phyloP scores from a whole-genome alignment of 2,329 filamentous ascomycete species.

The Epichloe uncinata region DNA sequence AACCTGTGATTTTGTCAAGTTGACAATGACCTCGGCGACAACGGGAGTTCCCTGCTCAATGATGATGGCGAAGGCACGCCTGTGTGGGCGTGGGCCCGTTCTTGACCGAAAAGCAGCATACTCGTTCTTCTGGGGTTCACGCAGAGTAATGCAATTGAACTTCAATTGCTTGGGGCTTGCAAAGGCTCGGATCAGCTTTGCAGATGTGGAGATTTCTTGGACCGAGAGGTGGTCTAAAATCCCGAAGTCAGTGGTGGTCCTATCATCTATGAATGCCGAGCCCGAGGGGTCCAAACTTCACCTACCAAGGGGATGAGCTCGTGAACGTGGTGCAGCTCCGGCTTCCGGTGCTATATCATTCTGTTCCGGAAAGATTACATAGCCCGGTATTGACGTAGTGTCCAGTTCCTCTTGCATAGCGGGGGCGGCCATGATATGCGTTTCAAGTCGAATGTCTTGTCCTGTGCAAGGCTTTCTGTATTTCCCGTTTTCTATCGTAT shows the following conservation, averaged over 20 bases:
- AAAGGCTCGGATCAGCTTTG: conserved; percentile 32
- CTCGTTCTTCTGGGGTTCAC: conserved; percentile 50
- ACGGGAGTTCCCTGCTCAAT: conserved; percentile 24
- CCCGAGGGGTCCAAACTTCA: background rate
- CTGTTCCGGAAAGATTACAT: conserved; percentile 32
- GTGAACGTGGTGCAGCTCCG: conserved; percentile 16
- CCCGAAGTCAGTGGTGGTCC: background rate
- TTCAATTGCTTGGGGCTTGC: conserved; percentile 21
- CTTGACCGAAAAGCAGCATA: conserved; percentile 47
- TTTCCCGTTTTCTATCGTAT: background rate
- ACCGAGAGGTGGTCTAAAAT: conserved; percentile 34
- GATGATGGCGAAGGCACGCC: conserved; percentile 36
- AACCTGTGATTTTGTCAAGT: conserved; percentile 26
- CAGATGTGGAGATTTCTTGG: conserved; percentile 38
- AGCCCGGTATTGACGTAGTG: conserved; percentile 30
- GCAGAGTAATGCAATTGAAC: conserved; percentile 52
- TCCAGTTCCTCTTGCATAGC: conserved; percentile 14
- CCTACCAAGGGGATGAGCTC: conserved; percentile 24
- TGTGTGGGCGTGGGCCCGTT: conserved; percentile 31
- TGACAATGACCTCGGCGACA: conserved; percentile 39
- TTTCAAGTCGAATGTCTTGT: background rate
- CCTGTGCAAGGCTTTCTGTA: background rate
- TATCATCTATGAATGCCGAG: background rate
- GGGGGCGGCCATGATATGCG: conserved; percentile 10
- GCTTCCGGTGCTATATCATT: conserved; percentile 23